These are phyloP conservation scores for Alternaria panax DNA, from an alignment of 2,329 filamentous ascomycete genomes.

Conservation along the genomic window DNA sequence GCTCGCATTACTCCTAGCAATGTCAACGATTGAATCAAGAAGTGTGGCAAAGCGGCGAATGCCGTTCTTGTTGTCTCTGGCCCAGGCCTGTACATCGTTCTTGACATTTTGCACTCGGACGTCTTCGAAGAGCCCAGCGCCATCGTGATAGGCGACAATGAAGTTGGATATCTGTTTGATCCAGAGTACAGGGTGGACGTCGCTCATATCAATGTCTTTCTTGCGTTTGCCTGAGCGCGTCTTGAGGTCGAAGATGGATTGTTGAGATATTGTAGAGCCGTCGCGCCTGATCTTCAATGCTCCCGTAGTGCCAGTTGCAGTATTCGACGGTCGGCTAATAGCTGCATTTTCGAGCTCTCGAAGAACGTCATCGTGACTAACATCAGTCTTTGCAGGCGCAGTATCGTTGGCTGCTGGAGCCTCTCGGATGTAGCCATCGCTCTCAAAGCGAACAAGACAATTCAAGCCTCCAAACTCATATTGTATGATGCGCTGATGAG, in stretches of 20 bases:
- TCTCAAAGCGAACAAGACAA: constrained; percentile 64
- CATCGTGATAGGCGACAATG: constrained; percentile 59
- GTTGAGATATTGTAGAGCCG: constrained; percentile 49
- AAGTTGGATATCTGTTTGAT: constrained; percentile 60
- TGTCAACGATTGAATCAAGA: constrained; percentile 40
- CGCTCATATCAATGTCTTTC: constrained; percentile 47
- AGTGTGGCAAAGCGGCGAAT: constrained; percentile 40
- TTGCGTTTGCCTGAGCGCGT: constrained; percentile 53
- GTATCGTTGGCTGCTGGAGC: background rate
- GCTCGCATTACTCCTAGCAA: constrained; percentile 28
- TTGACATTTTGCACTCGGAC: constrained; percentile 52
- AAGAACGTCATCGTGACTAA: constrained; percentile 18
- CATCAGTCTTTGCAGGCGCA: background rate
- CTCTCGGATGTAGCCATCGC: constrained; percentile 62
- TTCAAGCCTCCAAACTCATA: constrained; percentile 65
- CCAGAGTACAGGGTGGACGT: constrained; percentile 59
- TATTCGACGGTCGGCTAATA: constrained; percentile 3
- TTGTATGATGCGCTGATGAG: constrained; percentile 68
- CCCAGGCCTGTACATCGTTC: constrained; percentile 52
- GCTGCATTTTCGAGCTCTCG: constrained; percentile 17
- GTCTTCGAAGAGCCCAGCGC: constrained; percentile 53
- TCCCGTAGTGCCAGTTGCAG: background rate
- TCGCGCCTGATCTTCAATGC: constrained; percentile 27
- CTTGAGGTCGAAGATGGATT: constrained; percentile 61
- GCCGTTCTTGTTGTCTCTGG: constrained; percentile 45